Evolutionary conservation across 345 rosid species (phyloP).

Genomic region (Excoecaria cochinchinensis): DNA sequence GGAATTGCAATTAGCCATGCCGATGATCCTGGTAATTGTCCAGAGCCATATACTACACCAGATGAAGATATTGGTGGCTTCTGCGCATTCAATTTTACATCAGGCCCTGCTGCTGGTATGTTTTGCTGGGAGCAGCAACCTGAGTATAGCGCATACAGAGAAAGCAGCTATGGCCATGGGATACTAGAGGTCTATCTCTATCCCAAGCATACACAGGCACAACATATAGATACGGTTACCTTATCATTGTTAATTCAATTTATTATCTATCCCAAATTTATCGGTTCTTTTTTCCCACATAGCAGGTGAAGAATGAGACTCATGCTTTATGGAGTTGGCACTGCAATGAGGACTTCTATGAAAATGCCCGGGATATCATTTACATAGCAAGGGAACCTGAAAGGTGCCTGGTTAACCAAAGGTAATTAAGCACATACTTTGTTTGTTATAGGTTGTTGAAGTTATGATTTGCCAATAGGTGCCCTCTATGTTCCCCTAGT

Average conservation of each 20-base stretch:
- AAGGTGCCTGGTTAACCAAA: conserved; percentile 35
- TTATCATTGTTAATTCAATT: neutral
- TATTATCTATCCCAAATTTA: too few species aligned
- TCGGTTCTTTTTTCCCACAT: neutral
- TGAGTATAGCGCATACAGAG: conserved; percentile 85
- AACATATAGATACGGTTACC: too few species aligned
- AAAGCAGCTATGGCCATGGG: conserved; percentile 94
- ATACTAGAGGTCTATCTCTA: conserved; percentile 63
- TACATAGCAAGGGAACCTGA: conserved; percentile 83
- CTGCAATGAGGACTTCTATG: conserved; percentile 62
- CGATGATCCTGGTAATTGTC: conserved; percentile 84
- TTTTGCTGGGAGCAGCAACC: conserved; percentile 95
- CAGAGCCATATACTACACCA: conserved; percentile 51
- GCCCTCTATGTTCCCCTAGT: neutral
- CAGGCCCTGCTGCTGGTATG: conserved; percentile 57
- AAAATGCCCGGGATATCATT: conserved; percentile 57
- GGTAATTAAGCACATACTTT: neutral
- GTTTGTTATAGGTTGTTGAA: neutral
- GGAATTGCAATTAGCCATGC: conserved; percentile 58
- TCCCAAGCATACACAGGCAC: neutral
- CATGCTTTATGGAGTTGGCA: conserved; percentile 94
- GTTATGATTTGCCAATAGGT: neutral
- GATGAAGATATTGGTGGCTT: conserved; percentile 52
- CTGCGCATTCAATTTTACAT: conserved; percentile 75
- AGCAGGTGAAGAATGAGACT: conserved; percentile 77